These are phyloP conservation scores for Apiotrichum veenhuisii DNA, from an alignment of 1,284 basidiomycete species.

Conservation along the genomic window DNA sequence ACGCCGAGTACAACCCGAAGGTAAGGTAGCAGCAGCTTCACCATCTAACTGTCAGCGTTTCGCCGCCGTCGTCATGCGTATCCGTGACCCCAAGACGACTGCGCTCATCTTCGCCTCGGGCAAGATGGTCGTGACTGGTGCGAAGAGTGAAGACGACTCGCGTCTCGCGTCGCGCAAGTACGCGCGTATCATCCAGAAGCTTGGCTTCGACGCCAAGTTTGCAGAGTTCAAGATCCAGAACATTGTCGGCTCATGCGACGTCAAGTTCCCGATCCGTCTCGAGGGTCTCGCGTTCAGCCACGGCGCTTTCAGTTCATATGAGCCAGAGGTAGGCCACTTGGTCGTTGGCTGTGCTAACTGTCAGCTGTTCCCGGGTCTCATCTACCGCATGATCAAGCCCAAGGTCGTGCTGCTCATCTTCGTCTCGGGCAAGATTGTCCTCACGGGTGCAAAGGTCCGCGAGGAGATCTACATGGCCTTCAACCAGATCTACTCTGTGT, in stretches of 20 bases:
- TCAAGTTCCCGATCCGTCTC: constrained; percentile 97
- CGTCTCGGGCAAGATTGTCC: constrained; percentile 97
- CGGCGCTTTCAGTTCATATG: constrained; percentile 97
- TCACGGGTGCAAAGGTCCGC: constrained; percentile 98
- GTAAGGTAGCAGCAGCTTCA: constrained; percentile 56
- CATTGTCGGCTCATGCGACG: constrained; percentile 97
- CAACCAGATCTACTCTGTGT: constrained; percentile 96
- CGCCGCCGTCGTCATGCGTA: constrained; percentile 99
- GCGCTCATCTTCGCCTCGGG: constrained; percentile 99
- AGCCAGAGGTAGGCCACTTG: constrained; percentile 71
- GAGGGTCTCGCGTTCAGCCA: constrained; percentile 98
- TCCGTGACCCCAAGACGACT: constrained; percentile 98
- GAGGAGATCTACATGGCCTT: constrained; percentile 99
- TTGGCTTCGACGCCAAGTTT: constrained; percentile 99
- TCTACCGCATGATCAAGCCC: constrained; percentile 99
- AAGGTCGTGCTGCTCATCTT: constrained; percentile 99
- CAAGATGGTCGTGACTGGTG: constrained; percentile 99
- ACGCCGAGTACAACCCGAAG: constrained; percentile 99
- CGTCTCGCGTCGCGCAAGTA: constrained; percentile 97
- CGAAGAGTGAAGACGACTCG: constrained; percentile 98
- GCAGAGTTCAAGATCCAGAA: constrained; percentile 99
- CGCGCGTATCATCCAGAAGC: constrained; percentile 98
- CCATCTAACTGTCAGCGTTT: constrained; percentile 77
- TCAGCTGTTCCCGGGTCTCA: constrained; percentile 95
- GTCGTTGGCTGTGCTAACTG: neutral